These are phyloP conservation scores for Sarocladiaceae sp. DNA, from an alignment of 2,329 filamentous ascomycete species.

Conservation along the genomic window DNA sequence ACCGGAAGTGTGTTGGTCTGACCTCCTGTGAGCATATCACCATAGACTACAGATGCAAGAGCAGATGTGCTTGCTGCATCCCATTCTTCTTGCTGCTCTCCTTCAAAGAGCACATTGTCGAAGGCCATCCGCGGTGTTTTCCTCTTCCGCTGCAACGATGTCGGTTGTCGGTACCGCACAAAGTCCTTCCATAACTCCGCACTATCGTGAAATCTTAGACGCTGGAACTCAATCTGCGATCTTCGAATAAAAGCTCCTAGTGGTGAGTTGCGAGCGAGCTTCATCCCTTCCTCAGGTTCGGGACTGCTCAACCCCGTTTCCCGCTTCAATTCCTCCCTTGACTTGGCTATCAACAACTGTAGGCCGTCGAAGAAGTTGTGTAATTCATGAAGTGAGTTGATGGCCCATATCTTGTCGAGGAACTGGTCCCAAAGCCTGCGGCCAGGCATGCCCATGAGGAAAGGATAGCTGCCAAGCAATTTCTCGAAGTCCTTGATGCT, in stretches of 20 bases:
- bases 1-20: constrained; percentile 41
- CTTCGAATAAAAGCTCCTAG: constrained; percentile 77
- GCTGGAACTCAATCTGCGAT: constrained; percentile 72
- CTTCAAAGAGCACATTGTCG: constrained; percentile 49
- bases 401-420: constrained; percentile 74
- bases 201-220: constrained; percentile 75
- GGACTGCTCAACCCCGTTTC: constrained; percentile 38
- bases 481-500: constrained; percentile 56
- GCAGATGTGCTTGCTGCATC: constrained; percentile 35
- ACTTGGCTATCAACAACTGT: constrained; percentile 53
- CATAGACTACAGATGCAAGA: constrained; percentile 45
- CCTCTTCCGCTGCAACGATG: constrained; percentile 59
- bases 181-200: constrained; percentile 79
- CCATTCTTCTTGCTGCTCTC: constrained; percentile 47
- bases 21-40: constrained; percentile 44
- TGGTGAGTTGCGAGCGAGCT: constrained; percentile 69
- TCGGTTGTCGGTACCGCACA: constrained; percentile 74
- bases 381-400: constrained; percentile 79
- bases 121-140: constrained; percentile 57
- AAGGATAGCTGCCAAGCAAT: constrained; percentile 47
- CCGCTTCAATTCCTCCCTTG: constrained; percentile 53
- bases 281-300: constrained; percentile 44
- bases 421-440: constrained; percentile 86
- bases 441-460: constrained; percentile 60
- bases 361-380: constrained; percentile 68